Percentiles rank a stretch among this genome's conserved stretches.
These are phyloP conservation scores for Rhizomucor pusillus DNA, from an alignment of 371 early-diverging fungal genomes.

Conservation along the genomic window DNA sequence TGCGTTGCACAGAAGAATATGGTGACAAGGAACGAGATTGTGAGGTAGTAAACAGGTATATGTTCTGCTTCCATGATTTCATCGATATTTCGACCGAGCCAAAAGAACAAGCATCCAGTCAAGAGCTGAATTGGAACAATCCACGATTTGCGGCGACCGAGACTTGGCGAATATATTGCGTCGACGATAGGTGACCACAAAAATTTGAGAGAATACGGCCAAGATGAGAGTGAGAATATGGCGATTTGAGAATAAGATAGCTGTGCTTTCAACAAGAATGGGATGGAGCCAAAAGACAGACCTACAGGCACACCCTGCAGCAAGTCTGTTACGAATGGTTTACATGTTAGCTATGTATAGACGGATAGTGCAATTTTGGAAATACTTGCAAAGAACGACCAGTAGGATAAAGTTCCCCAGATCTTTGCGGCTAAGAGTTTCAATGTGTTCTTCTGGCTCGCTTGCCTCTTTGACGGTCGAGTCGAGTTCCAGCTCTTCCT, in stretches of 20 bases:
- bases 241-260: constrained; percentile 90
- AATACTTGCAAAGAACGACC: constrained; percentile 62
- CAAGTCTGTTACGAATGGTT: constrained; percentile 53
- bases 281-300: constrained; percentile 87
- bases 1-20: constrained; percentile 97
- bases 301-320: constrained; percentile 96
- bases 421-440: constrained; percentile 43
- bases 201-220: constrained; percentile 92
- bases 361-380: not conserved
- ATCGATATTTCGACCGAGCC: constrained; percentile 79
- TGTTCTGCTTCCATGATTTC: constrained; percentile 61
- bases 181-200: constrained; percentile 98
- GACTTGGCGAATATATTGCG: constrained; percentile 69
- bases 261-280: constrained; percentile 89
- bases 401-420: constrained; percentile 65
- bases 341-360: not conserved
- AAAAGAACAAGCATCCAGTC: constrained; percentile 71
- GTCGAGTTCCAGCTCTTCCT: constrained; percentile 38
- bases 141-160: constrained; percentile 96
- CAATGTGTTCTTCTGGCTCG: constrained; percentile 7
- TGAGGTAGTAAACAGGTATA: constrained; percentile 65
- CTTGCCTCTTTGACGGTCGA: constrained; percentile 5
- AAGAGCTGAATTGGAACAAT: constrained; percentile 95
- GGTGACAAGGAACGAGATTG: constrained; percentile 68
- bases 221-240: constrained; percentile 88